Conservation (phyloP, 2,329 filamentous ascomycete genomes). For the Leptosphaerulina australis region DNA sequence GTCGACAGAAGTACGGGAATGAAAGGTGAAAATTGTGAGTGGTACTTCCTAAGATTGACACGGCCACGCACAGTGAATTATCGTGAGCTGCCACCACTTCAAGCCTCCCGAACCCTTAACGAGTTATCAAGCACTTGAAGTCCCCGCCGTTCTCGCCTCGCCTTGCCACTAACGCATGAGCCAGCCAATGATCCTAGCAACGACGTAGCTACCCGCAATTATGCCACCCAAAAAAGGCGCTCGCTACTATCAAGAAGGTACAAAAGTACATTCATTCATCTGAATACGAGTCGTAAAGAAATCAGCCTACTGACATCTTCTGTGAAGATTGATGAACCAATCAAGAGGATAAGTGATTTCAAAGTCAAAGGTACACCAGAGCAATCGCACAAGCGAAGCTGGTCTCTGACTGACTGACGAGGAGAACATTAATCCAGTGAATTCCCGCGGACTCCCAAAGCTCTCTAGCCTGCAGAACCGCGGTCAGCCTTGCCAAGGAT, state of each 20-base stretch:
- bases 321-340: background rate
- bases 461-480: slow-evolving; percentile 23
- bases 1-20: slow-evolving; percentile 10
- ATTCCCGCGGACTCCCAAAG: slow-evolving; percentile 26
- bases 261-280: slow-evolving; percentile 19
- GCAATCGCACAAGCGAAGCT: background rate
- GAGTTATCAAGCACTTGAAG: slow-evolving; percentile 32
- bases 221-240: slow-evolving; percentile 35
- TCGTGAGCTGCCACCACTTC: slow-evolving; percentile 18
- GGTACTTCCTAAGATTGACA: slow-evolving; percentile 6
- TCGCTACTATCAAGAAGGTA: slow-evolving; percentile 32
- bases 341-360: background rate
- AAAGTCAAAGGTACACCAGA: background rate
- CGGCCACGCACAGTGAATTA: slow-evolving; percentile 10
- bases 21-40: slow-evolving; percentile 11
- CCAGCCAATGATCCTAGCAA: slow-evolving; percentile 29
- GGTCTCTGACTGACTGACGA: slow-evolving; percentile 5
- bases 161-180: slow-evolving; percentile 31
- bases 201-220: slow-evolving; percentile 17
- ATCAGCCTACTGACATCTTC: background rate
- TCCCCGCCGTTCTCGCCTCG: slow-evolving; percentile 36
- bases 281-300: slow-evolving; percentile 20
- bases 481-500: slow-evolving; percentile 24
- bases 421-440: slow-evolving; percentile 18
- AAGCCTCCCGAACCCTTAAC: slow-evolving; percentile 22